Conservation (phyloP, 345 rosid species). For the Nephelium lappaceum region DNA sequence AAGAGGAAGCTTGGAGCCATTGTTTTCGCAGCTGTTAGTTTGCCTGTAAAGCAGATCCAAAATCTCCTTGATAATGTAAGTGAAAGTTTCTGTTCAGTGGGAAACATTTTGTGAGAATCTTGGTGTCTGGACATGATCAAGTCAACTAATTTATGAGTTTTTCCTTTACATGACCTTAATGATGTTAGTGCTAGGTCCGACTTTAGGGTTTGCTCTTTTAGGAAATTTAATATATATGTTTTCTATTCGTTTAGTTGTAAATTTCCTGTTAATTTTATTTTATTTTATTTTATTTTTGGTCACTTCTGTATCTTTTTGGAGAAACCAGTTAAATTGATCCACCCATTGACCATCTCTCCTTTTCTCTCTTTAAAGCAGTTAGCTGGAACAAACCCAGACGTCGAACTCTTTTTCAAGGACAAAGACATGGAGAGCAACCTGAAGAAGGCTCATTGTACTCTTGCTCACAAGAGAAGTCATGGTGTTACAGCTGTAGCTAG, state of each 20-base stretch:
- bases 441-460: conserved; percentile 71
- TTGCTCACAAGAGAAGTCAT: conserved; percentile 92
- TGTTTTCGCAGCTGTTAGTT: conserved; percentile 78
- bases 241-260: background rate
- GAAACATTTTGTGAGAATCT: background rate
- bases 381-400: conserved; percentile 43
- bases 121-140: background rate
- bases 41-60: conserved; percentile 57
- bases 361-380: conserved; percentile 43
- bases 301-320: background rate
- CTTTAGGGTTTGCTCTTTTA: background rate
- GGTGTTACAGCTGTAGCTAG: conserved; percentile 83
- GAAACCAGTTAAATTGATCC: background rate
- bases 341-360: background rate
- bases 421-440: conserved; percentile 53
- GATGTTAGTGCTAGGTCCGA: background rate
- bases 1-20: conserved; percentile 68
- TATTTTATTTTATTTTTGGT: too few relatives aligned
- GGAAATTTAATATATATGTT: background rate
- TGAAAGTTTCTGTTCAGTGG: background rate
- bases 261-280: background rate
- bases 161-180: background rate
- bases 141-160: background rate
- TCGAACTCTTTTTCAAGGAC: conserved; percentile 56
- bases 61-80: conserved; percentile 66